Base-by-base conservation (phyloP, 2,329 filamentous ascomycete species). In the Ilyonectria destructans region DNA sequence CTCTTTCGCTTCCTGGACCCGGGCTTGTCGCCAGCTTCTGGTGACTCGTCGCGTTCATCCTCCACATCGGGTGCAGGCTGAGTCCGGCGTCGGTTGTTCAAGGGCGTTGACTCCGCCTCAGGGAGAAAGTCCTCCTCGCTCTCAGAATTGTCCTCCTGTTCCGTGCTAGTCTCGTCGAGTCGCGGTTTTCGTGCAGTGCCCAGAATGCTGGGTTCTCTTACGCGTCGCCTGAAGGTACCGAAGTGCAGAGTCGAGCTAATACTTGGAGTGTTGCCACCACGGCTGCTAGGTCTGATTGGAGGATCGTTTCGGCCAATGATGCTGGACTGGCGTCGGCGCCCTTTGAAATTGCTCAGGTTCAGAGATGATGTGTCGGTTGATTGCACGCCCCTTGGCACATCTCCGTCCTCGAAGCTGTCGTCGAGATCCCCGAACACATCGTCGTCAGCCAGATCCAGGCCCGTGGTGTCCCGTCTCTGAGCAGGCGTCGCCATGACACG, bases 31-130 rank as follows among this genome's bases (percentile, higher is more conserved):
- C 67, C 75, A 15, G 70, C 72, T n/a, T 79, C 73, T 5, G 75
- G 72, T 7, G 78, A 75, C n/a, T 60, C 62, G 33, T 75, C 71
- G 7, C 59, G 71, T 26, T 72, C 69, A 37, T 70, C 54, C 46
- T 75, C 71, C 19, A 62, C 51, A n/a, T 71, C 67, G 1, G 65
- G 58, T 29, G 67, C 59, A 54, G 73, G 71, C 17, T 80, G 78
- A 55, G 82, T 86, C 40, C 82, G 81, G 21, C 86, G 80, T 56
- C 77, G 70, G 33, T 74, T 77, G 65, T 89, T 87, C 29, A 92
- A 75, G 4, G 91, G 91, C 7, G 92, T 93, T 17, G 90, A 91
- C 80, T 92, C 90, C 31, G 89, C 90, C 64, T 93, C 90, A 86
- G 91, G 58, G 83, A 86, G 75, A 89, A 91, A 71, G 72, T 85